Conservation (phyloP, 352 stramenopile genomes). For the Phytophthora uliginosa region DNA sequence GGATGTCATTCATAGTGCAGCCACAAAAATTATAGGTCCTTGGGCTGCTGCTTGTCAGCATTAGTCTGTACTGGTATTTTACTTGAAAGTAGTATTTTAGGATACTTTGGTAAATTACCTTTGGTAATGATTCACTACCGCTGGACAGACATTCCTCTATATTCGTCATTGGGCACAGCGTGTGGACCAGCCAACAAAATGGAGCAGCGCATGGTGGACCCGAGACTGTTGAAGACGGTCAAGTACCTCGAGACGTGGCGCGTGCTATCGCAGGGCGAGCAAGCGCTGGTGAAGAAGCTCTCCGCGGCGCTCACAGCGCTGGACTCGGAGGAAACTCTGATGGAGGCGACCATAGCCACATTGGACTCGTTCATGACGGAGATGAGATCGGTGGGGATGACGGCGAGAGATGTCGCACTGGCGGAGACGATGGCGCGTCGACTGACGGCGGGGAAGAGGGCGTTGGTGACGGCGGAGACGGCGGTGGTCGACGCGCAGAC, state of each 20-base stretch:
- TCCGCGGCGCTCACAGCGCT: neutral
- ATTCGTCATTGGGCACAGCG: neutral
- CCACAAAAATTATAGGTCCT: too few relatives aligned
- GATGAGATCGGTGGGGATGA: neutral
- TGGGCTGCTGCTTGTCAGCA: too few relatives aligned
- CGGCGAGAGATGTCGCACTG: neutral
- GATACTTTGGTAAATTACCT: neutral
- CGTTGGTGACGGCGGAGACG: neutral
- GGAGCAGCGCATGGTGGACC: conserved; percentile 2
- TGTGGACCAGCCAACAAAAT: neutral
- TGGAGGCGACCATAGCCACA: conserved; percentile 6
- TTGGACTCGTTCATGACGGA: conserved; percentile 2
- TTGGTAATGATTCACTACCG: neutral
- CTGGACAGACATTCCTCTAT: neutral
- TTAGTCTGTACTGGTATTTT: neutral
- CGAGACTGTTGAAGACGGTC: conserved; percentile 1
- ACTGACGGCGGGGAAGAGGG: neutral
- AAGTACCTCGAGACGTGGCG: neutral
- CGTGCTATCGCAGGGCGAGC: conserved; percentile 4
- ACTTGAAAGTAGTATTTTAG: neutral
- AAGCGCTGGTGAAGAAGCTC: conserved; percentile 1
- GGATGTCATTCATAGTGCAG: too few relatives aligned
- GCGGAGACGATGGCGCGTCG: conserved; percentile 5
- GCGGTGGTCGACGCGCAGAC: neutral
- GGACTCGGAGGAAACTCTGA: conserved; percentile 3